Evolutionary conservation across 2,329 filamentous ascomycete species (phyloP), one percentile per base, ranked within the genome.

Genomic region (Botrytis aclada): DNA sequence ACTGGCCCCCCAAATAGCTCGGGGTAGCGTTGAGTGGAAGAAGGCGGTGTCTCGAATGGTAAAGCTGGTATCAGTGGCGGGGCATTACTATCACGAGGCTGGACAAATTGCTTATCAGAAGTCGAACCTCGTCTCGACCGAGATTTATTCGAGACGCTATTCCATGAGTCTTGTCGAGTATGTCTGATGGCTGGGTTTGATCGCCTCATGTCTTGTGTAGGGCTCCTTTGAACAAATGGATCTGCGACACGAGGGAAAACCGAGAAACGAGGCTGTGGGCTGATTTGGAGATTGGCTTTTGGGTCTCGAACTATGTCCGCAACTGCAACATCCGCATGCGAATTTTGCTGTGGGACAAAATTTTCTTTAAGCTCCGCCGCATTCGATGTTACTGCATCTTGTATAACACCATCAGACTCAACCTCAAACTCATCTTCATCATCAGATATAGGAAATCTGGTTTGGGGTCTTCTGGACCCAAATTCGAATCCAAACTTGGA

Each of bases 401-500:
- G 41, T 37, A 5, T 39, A 60, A 12, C 34, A 32, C n/a, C 41
- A 25, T 39, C 16, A 4, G 34, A 20, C 1, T 8, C 54, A 29
- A 54, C 34, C 1, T 8, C 54, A 37, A 37, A 25, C 8, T 65
- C 70, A 18, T 79, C 78, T 29, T 77, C 76, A 37, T 79, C 78
- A 56, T 73, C 69, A 18, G 79, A 77, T 72, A 77, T 75, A 37
- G 78, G 72, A 64, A 79, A 78, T 70, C 77, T 77, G 72, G 74
- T 74, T 70, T 77, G 75, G 74, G 80, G 75, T 74, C 78, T 70
- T 74, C 79, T 74, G 70, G 80, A 73, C 72, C 78, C 75, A 78
- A 82, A 78, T 73, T 79, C 74, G n/a, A 84, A 77, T 60, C 85
- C 86, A 79, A 90, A 88, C 5, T 86, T 87, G 25, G 88, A 90